Base-by-base conservation (phyloP, 164 flowering plant species). In the Stephania yunnanensis region DNA sequence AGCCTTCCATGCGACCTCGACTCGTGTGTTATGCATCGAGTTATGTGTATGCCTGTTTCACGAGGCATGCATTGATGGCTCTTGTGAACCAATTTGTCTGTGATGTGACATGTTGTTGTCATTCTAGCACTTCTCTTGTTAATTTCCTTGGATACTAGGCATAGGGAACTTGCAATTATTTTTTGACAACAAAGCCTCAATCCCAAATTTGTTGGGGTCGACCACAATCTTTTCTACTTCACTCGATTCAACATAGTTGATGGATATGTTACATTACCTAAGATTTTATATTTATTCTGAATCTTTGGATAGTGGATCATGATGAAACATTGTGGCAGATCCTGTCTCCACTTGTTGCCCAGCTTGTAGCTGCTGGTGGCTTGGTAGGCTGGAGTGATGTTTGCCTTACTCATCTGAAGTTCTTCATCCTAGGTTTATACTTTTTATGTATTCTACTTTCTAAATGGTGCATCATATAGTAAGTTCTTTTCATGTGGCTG, bases 381-480 rank as follows among this genome's bases (percentile, higher is more conserved):
- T 78, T 58, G 36, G 53, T 55, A 46, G 71, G 71, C 78, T 68
- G 80, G 78, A 72, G 8, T 78, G 83, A 81, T 75, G 80, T 52
- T 69, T 66, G 11, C 80, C 83, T 81, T 81, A 81, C 81, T 81
- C 83, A 81, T 78, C 83, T 66, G 79, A 81, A 76, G 70, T 29
- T 74, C 80, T 74, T 70, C 42, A 44, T 8, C 71, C 42, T 12
- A 44, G 72, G 29, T 58, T 29, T 42, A 42, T 17, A 25, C 19
- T 15, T 55, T 2, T 52, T 9, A 9, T 68, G 5, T 69, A 29
- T 66, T 7, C 17, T 50, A 50, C 8, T 7, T 65, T 74, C 61
- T 46, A 42, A 44, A 44, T 69, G 46, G 50, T 42, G n/a, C 30
- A 58, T 58, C 46, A 58, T 2, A 30, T 15, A 36, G 20, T 58